Percentiles rank a stretch among this genome's conserved stretches.
Evolutionary conservation across 2,329 filamentous ascomycete species (phyloP).

Genomic region (Botryotinia globosa): DNA sequence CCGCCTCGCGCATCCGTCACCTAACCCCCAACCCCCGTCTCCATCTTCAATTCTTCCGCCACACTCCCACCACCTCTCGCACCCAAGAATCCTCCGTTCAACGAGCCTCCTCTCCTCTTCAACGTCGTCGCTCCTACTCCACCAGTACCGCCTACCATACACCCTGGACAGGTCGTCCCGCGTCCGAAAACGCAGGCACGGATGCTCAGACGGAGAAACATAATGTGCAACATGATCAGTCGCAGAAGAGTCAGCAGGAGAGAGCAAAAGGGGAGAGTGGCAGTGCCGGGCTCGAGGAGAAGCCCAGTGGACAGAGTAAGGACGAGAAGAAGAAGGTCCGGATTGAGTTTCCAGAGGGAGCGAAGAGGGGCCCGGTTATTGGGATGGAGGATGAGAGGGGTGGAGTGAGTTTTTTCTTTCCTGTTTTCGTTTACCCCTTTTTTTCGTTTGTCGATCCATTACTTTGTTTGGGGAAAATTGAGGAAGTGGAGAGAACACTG

Average conservation of each 20-base stretch:
- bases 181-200: not conserved
- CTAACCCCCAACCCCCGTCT: constrained; percentile 6
- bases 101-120: not conserved
- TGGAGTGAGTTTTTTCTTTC: constrained; percentile 4
- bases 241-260: not conserved
- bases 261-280: not conserved
- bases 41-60: not conserved
- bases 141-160: not conserved
- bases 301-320: not conserved
- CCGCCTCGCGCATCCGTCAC: constrained; percentile 1
- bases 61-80: not conserved
- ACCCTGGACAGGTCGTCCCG: not conserved
- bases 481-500: not conserved
- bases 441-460: too few relatives aligned
- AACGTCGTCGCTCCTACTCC: not conserved
- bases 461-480: not conserved
- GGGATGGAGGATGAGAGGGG: constrained; percentile 21
- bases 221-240: constrained; percentile 2
- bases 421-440: not conserved
- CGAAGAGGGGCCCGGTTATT: constrained; percentile 1
- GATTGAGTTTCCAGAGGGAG: constrained; percentile 8
- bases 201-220: not conserved
- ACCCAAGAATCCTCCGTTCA: too few relatives aligned
- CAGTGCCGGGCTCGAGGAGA: not conserved
- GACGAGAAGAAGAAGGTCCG: not conserved